A percentile compares a stretch with the other conserved stretches of the same genome.
Evolutionary conservation across 2,329 filamentous ascomycete species (phyloP).

Genomic region (Arthrinium puccinioides): DNA sequence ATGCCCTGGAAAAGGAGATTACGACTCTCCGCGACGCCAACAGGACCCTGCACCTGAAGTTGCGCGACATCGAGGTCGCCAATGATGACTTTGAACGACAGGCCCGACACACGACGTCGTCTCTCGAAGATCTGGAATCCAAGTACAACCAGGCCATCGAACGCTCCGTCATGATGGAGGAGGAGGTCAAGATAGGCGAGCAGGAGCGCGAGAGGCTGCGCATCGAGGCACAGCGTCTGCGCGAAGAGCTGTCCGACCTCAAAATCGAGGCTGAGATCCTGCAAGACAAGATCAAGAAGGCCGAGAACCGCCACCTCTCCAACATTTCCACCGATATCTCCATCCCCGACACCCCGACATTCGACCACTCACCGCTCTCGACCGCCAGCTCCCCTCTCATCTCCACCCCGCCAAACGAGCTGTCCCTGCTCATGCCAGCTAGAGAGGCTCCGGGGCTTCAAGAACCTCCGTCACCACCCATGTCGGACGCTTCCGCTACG

Average conservation of each 20-base stretch:
- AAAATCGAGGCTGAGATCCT: slow-evolving; percentile 93
- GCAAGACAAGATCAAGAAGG: slow-evolving; percentile 84
- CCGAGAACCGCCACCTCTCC: slow-evolving; percentile 50
- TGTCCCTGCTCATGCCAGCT: background rate
- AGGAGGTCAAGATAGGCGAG: slow-evolving; percentile 86
- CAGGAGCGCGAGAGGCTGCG: slow-evolving; percentile 83
- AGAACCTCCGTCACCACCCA: slow-evolving; percentile 87
- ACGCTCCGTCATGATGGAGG: slow-evolving; percentile 84
- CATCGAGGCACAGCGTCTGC: slow-evolving; percentile 83
- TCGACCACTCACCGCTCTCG: slow-evolving; percentile 72
- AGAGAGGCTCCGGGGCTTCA: slow-evolving; percentile 48
- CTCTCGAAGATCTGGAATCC: slow-evolving; percentile 90
- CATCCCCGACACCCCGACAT: slow-evolving; percentile 61
- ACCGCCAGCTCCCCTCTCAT: slow-evolving; percentile 88
- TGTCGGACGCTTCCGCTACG: slow-evolving; percentile 74
- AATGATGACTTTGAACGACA: slow-evolving; percentile 98
- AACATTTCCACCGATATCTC: slow-evolving; percentile 56
- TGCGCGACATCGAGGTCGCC: slow-evolving; percentile 93
- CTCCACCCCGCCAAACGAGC: slow-evolving; percentile 61
- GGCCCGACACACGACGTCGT: slow-evolving; percentile 90
- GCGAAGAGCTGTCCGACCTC: slow-evolving; percentile 86
- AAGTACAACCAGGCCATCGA: slow-evolving; percentile 97
- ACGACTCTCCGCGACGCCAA: slow-evolving; percentile 82
- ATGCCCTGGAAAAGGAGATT: slow-evolving; percentile 87
- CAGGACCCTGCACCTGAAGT: slow-evolving; percentile 69